A percentile compares a stretch with the other conserved stretches of the same genome.
These are phyloP conservation scores for Yamadazyma siamensis DNA, from an alignment of 1,139 yeast species.

Conservation along the genomic window DNA sequence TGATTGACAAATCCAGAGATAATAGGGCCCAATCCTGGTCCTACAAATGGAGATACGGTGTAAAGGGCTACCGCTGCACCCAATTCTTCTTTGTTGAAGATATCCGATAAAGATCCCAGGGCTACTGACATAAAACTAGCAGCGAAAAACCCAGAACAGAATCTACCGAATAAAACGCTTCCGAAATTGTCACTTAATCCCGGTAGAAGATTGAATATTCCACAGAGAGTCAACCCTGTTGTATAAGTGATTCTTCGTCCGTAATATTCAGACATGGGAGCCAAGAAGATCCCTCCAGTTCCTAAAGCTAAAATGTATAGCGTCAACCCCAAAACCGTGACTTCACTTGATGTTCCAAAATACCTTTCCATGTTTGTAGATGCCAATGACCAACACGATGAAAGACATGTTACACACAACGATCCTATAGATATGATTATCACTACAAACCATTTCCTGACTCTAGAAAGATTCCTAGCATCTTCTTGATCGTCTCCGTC, in stretches of 20 bases:
- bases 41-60: constrained; percentile 30
- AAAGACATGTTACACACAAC: constrained; percentile 28
- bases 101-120: constrained; percentile 31
- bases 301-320: constrained; percentile 30
- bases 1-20: constrained; percentile 28
- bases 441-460: constrained; percentile 29
- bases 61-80: constrained; percentile 26
- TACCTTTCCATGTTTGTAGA: constrained; percentile 21
- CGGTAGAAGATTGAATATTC: constrained; percentile 26
- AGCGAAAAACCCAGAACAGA: constrained; percentile 32
- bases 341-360: constrained; percentile 25
- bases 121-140: constrained; percentile 36
- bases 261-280: constrained; percentile 33
- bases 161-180: constrained; percentile 28
- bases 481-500: constrained; percentile 26
- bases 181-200: constrained; percentile 27
- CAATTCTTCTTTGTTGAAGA: constrained; percentile 25
- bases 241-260: constrained; percentile 29
- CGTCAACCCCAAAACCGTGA: constrained; percentile 27
- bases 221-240: constrained; percentile 20
- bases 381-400: constrained; percentile 32
- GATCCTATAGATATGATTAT: constrained; percentile 23
- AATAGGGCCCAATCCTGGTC: constrained; percentile 33
- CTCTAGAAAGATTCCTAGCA: constrained; percentile 18
- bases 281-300: constrained; percentile 29